Evolutionary conservation across 2,329 filamentous ascomycete species (phyloP), one percentile per base, ranked within the genome.

Genomic region (Aspergillus melleus): DNA sequence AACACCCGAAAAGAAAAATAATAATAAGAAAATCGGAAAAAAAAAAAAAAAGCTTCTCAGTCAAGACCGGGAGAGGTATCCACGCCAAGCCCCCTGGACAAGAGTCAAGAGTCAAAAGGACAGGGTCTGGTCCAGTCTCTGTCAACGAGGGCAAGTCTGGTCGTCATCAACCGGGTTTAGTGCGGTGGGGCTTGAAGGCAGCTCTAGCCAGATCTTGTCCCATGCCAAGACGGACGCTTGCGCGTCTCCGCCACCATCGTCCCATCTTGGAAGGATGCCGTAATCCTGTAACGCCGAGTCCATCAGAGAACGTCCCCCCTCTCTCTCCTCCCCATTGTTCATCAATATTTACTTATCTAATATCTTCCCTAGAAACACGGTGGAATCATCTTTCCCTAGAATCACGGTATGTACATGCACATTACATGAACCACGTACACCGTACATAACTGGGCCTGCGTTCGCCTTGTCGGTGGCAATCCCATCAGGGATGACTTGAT

Each of bases 161-260:
- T 53, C 49, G 54, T 58, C 47, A 47, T 12, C 57, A 52, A 68
- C 64, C 12, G 5, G 59, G 69, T 54, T 56, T 72, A 72, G 68
- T n/a, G 59, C 8, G 8, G 57, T 70, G 68, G 70, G 54, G 47
- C 56, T 14, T 9, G 39, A 52, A 56, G 64, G 60, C 57, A 59
- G 63, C 66, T 67, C 69, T 72, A 66, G 68, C 66, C 70, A 66
- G 66, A 72, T 73, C 70, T 64, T 61, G 63, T 60, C 39, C 62
- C 57, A 55, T 67, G 72, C 72, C 73, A 75, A 75, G 73, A 72
- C 69, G 71, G 69, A 71, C 66, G 72, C 72, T 75, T 75, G 73
- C 73, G 73, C 72, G 73, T 74, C 72, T 74, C 71, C 72, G 69
- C 66, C 69, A 66, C 62, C 58, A 59, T 50, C 54, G 60, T 58